Base-by-base conservation (phyloP, 805 yeast genomes). In the Kazachstania bromeliacearum region DNA sequence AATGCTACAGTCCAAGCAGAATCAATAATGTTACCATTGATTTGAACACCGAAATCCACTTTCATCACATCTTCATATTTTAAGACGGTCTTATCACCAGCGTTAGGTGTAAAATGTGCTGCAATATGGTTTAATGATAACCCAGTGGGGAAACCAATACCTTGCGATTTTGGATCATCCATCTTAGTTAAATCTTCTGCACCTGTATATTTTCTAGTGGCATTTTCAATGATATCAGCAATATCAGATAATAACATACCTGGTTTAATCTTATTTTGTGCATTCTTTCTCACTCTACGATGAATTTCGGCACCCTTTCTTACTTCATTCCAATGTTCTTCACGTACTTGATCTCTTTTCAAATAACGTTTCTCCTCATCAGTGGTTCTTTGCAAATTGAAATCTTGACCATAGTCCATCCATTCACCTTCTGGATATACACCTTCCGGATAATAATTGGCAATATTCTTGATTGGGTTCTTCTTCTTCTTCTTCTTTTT, bases 121-220 rank as follows among this genome's bases (percentile, higher is more conserved):
- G 99, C 99, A 55, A 85, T 79, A 55, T 87, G 83, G 62, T 92
- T 92, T 45, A 89, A 61, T 1, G 95, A 85, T 27, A 92, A 71
- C 40, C 99, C 99, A n/a, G 96, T 87, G 34, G 99, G 99, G 71
- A 92, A 92, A 5, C 97, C 99, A 51, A 88, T 76, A 27, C 99
- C 99, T 13, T 85, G 92, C 18, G 63, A 59, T 33, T 56, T 55
- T 13, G 60, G 60, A 31, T 49, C 45, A 4, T 49, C 56, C 48
- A 50, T 50, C 42, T 72, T 68, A 21, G 73, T 70, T 29, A 76
- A 69, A 49, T 77, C 80, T 22, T 60, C 57, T 34, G 79, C 80
- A 29, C 71, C 80, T 12, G 87, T 71, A 48, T 79, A 75, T 4
- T 77, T 72, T 48, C 97, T 71, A 6, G 83, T 81, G 0, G 89